These are phyloP conservation scores for Pterocarpus macrocarpus DNA, from an alignment of 306 rosid species.

Conservation along the genomic window DNA sequence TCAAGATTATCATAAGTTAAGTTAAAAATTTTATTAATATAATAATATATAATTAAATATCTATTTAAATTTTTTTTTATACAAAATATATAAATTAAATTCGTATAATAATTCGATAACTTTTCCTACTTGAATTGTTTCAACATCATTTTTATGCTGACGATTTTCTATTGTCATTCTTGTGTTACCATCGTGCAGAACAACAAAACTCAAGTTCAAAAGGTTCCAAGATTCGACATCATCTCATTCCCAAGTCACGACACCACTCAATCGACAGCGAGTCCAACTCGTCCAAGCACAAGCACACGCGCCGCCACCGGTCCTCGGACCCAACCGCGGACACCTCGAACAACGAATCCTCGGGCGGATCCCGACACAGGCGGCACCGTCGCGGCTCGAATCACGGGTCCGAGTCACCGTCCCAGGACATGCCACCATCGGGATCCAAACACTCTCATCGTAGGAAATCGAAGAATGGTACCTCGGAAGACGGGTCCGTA, in stretches of 20 bases:
- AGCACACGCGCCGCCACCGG: conserved; percentile 59
- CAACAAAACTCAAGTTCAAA: background rate
- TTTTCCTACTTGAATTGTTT: too few species aligned
- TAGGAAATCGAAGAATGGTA: conserved; percentile 62
- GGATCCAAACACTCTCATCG: conserved; percentile 46
- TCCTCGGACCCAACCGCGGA: conserved; percentile 54
- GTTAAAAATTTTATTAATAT: too few species aligned
- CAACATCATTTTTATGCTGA: too few species aligned
- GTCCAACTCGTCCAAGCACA: conserved; percentile 37
- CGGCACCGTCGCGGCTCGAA: conserved; percentile 50
- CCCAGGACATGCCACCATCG: conserved; percentile 49
- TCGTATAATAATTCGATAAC: too few species aligned
- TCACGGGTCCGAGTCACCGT: conserved; percentile 45
- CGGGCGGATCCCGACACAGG: conserved; percentile 57
- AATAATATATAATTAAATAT: too few species aligned
- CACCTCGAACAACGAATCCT: conserved; percentile 45
- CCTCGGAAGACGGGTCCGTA: conserved; percentile 55
- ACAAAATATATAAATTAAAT: too few species aligned
- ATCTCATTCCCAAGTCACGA: conserved; percentile 50
- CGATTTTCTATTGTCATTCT: background rate
- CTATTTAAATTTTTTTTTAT: too few species aligned
- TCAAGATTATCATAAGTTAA: too few species aligned
- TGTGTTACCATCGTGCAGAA: background rate
- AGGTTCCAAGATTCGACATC: conserved; percentile 14
- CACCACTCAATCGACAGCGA: conserved; percentile 50